Base-by-base conservation (phyloP, 164 flowering plant genomes). In the Berberis vulgaris region DNA sequence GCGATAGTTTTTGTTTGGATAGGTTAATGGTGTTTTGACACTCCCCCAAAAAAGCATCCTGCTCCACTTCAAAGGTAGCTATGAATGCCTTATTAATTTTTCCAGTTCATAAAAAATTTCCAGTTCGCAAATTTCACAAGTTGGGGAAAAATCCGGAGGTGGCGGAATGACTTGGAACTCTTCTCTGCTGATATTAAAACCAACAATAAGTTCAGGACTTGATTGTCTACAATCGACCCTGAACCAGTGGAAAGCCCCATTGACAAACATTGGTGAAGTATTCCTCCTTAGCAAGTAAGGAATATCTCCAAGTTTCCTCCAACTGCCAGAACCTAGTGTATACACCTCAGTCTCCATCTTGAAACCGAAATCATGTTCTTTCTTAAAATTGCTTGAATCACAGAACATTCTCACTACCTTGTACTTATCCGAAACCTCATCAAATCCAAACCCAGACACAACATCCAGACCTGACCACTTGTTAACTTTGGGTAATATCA, bases 191-290 rank as follows among this genome's bases (percentile, higher is more conserved):
- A 79, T 12, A 54, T 74, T 75, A 41, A 80, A 77, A 0, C 75
- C 71, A 5, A 80, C 45, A 40, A 72, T 64, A 1, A 45, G 7
- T 4, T 42, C 41, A 3, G 47, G 9, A 38, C 1, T 0, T 6
- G 11, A 26, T 6, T 2, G 26, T 10, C 26, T 5, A 11, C 61
- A 41, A 1, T 38, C 8, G 4, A 38, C 7, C 12, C 60, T 74
- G 10, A 72, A 67, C 79, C 77, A 81, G 55, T 81, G 84, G 45
- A 79, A 75, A 41, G 73, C 69, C n/a, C 81, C 82, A 45, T 65
- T 64, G 2, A 76, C 66, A 59, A 74, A 59, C 46, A 58, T 74
- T 11, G n/a, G 4, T 0, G 77, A 61, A 1, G 79, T 59, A 38
- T 59, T 9, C 39, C 66, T 43, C 11, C 66, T 68, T 39, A 62